Percentiles rank a stretch among this genome's conserved stretches.
Conservation (phyloP, 2,329 filamentous ascomycete genomes). For the Xylariaceae sp. region DNA sequence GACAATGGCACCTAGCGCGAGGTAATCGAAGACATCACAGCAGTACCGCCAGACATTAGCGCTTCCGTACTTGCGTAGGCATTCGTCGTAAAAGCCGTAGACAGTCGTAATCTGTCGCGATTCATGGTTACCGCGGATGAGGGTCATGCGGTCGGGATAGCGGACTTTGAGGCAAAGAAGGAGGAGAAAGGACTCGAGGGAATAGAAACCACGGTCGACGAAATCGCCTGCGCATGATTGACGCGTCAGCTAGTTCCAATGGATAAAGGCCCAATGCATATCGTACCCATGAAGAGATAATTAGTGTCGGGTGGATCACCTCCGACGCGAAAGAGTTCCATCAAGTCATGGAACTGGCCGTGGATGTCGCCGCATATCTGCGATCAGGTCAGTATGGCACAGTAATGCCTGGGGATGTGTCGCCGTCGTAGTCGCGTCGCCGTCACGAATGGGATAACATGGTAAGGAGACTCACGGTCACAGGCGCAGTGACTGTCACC, state of each 20-base stretch:
- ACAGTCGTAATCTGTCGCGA: constrained; percentile 95
- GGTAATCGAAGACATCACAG: constrained; percentile 96
- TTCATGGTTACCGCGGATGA: constrained; percentile 93
- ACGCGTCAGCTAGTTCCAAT: constrained; percentile 12
- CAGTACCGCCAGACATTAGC: constrained; percentile 97
- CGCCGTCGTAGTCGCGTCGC: neutral
- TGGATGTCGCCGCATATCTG: constrained; percentile 96
- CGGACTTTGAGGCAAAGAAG: constrained; percentile 94
- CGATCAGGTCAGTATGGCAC: constrained; percentile 12
- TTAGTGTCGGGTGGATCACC: constrained; percentile 93
- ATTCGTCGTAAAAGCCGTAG: constrained; percentile 98
- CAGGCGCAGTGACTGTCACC: constrained; percentile 87
- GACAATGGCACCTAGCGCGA: constrained; percentile 82
- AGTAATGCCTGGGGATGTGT: neutral
- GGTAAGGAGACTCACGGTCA: constrained; percentile 59
- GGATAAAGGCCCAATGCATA: neutral
- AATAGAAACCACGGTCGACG: constrained; percentile 97
- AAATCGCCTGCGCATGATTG: constrained; percentile 67
- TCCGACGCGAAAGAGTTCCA: constrained; percentile 92
- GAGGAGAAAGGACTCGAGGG: constrained; percentile 91
- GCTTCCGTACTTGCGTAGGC: constrained; percentile 89
- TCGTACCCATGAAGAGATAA: constrained; percentile 88
- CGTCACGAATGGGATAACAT: neutral
- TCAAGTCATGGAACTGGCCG: constrained; percentile 92
- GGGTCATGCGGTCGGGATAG: constrained; percentile 93